A percentile compares a stretch with the other conserved stretches of the same genome.
These are phyloP conservation scores for Nemania serpens DNA, from an alignment of 2,329 filamentous ascomycete genomes.

Conservation along the genomic window DNA sequence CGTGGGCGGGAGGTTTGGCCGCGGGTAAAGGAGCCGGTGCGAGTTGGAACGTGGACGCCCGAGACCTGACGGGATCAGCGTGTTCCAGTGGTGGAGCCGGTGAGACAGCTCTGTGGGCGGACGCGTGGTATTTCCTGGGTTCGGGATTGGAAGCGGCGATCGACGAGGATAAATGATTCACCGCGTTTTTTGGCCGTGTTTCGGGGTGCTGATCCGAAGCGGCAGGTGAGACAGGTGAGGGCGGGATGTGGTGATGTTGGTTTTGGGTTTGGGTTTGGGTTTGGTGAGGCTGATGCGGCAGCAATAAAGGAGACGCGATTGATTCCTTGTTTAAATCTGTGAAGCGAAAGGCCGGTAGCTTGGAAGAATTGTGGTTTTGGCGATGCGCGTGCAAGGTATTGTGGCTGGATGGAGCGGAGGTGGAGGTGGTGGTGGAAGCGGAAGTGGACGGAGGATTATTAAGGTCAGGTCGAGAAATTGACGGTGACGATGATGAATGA, in stretches of 20 bases:
- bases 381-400: conserved; percentile 52
- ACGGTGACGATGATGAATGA: conserved; percentile 10
- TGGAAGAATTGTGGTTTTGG: conserved; percentile 59
- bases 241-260: conserved; percentile 43
- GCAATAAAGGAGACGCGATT: conserved; percentile 42
- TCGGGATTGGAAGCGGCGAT: conserved; percentile 23
- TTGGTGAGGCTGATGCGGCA: conserved; percentile 40
- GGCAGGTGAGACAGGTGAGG: conserved; percentile 47
- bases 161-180: conserved; percentile 33
- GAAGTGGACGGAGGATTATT: conserved; percentile 10
- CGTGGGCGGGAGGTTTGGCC: conserved; percentile 36
- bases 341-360: conserved; percentile 60
- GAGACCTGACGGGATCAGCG: conserved; percentile 40
- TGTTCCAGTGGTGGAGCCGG: conserved; percentile 32
- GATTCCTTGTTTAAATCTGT: conserved; percentile 51
- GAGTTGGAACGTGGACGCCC: conserved; percentile 47
- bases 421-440: neutral
- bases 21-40: conserved; percentile 37
- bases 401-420: conserved; percentile 14
- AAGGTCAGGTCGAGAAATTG: neutral
- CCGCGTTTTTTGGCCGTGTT: conserved; percentile 34
- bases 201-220: conserved; percentile 38
- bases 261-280: too few relatives aligned
- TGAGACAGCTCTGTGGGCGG: conserved; percentile 34
- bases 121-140: conserved; percentile 28